These are phyloP conservation scores for Apostasia ramifera DNA, from an alignment of 106 monocot species.

Conservation along the genomic window DNA sequence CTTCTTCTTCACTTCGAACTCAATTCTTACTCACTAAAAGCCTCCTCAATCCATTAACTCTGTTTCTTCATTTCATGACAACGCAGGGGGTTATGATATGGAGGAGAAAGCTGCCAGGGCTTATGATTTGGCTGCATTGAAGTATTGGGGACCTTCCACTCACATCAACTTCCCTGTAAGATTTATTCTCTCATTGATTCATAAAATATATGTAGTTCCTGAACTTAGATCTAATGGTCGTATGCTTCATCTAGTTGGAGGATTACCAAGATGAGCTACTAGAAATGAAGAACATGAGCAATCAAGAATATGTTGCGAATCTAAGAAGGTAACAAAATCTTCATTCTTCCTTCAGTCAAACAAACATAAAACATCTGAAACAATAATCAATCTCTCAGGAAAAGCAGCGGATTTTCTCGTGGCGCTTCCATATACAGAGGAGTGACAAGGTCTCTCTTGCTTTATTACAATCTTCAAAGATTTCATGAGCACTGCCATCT, in stretches of 20 bases:
- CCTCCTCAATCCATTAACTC: neutral
- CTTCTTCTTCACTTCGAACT: neutral
- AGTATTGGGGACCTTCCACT: constrained; percentile 96
- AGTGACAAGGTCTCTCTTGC: constrained; percentile 68
- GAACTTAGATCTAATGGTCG: neutral
- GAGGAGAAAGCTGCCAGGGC: constrained; percentile 98
- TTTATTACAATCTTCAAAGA: neutral
- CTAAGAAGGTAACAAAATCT: constrained; percentile 19
- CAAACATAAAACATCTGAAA: neutral
- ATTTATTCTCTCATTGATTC: neutral
- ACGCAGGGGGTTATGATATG: constrained; percentile 89
- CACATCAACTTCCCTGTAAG: constrained; percentile 96
- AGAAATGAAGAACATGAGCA: constrained; percentile 59
- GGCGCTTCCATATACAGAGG: constrained; percentile 96
- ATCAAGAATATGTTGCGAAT: constrained; percentile 66
- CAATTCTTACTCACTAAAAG: neutral
- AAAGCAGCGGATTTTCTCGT: constrained; percentile 94
- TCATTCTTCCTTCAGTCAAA: neutral
- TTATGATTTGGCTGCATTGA: constrained; percentile 95
- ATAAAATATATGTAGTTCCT: too few relatives aligned
- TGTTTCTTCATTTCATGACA: neutral
- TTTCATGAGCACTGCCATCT: too few relatives aligned
- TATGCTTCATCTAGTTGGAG: constrained; percentile 18
- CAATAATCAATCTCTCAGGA: constrained; percentile 27
- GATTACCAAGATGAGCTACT: constrained; percentile 44